Evolutionary conservation across 306 rosid genomes (phyloP).

Genomic region (Medicago ruthenica): DNA sequence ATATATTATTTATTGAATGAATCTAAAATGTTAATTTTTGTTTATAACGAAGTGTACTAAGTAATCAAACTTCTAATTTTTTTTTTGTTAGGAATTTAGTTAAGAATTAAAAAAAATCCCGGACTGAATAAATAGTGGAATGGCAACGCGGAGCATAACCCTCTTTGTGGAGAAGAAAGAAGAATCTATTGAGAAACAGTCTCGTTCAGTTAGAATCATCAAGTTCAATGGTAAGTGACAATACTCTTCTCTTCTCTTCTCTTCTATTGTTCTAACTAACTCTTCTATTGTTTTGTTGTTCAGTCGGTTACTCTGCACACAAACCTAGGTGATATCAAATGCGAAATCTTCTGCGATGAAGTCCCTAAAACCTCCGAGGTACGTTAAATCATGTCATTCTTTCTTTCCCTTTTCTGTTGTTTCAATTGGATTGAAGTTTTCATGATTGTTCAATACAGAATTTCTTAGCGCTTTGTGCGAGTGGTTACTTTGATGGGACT

Average conservation of each 20-base stretch:
- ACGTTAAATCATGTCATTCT: background rate
- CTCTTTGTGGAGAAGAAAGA: no score
- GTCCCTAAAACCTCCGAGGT: conserved; percentile 92
- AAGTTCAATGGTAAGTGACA: conserved; percentile 38
- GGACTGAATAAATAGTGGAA: no score
- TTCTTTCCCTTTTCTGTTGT: background rate
- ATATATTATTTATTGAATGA: no score
- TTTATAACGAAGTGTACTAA: no score
- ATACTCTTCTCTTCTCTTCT: background rate
- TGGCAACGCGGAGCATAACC: no score
- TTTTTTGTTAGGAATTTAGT: no score
- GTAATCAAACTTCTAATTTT: no score
- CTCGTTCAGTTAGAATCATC: no score
- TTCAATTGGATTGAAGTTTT: background rate
- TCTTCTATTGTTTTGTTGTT: background rate
- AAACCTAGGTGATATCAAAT: conserved; percentile 92
- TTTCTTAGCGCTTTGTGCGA: conserved; percentile 78
- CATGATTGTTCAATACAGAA: conserved; percentile 58
- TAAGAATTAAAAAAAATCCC: no score
- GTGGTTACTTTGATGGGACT: conserved; percentile 94
- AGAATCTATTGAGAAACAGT: no score
- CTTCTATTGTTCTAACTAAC: background rate
- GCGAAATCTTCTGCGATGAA: conserved; percentile 93
- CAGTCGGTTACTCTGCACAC: conserved; percentile 94
- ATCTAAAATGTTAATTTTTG: no score